These are phyloP conservation scores for Eutypa lata DNA, from an alignment of 2,329 filamentous ascomycete genomes.

Conservation along the genomic window DNA sequence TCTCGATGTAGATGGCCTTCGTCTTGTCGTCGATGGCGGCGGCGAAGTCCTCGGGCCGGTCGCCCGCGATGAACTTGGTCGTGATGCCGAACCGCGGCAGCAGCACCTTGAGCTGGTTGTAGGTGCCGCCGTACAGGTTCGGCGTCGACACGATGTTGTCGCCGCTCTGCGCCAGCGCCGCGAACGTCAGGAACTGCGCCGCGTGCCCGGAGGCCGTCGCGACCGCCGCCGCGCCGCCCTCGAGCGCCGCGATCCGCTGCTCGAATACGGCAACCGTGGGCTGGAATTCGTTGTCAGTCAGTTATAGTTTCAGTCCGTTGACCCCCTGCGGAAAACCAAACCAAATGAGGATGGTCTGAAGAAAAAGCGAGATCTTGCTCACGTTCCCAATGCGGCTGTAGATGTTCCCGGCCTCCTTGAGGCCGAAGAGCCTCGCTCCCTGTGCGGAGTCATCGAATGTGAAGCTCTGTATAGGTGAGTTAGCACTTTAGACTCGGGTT, in stretches of 20 bases:
- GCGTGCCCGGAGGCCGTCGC: conserved; percentile 84
- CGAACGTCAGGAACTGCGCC: conserved; percentile 87
- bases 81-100: conserved; percentile 82
- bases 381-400: conserved; percentile 97
- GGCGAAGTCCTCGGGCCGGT: conserved; percentile 74
- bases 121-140: conserved; percentile 91
- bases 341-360: too few relatives aligned
- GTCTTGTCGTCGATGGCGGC: conserved; percentile 87
- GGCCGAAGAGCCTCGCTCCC: conserved; percentile 88
- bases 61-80: conserved; percentile 83
- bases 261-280: conserved; percentile 95
- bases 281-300: conserved; percentile 35
- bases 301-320: too few relatives aligned
- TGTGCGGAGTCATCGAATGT: conserved; percentile 96
- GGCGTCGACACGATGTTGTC: conserved; percentile 92
- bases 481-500: not conserved
- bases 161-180: conserved; percentile 77
- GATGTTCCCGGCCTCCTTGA: conserved; percentile 97
- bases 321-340: too few relatives aligned
- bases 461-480: conserved; percentile 60
- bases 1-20: conserved; percentile 89
- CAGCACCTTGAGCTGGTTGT: conserved; percentile 95
- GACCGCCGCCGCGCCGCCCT: conserved; percentile 84
- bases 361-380: conserved; percentile 25
- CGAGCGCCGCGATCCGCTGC: conserved; percentile 91